These are phyloP conservation scores for Aspergillus fumigatiaffinis DNA, from an alignment of 2,329 filamentous ascomycete genomes.

Conservation along the genomic window DNA sequence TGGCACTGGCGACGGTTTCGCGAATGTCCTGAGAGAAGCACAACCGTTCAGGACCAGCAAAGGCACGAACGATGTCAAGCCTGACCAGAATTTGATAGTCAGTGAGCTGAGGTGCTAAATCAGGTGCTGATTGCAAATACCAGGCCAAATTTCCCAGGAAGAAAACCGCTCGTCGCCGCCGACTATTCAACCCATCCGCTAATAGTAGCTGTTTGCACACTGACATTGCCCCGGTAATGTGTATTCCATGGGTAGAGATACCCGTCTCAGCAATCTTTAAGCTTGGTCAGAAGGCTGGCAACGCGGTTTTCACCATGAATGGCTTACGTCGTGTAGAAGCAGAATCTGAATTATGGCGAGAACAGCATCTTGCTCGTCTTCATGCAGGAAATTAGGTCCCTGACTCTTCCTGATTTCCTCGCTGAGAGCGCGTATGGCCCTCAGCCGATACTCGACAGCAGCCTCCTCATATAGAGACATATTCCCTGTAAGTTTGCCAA, in stretches of 20 bases:
- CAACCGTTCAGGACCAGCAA: conserved; percentile 22
- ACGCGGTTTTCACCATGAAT: not conserved
- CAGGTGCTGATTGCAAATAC: conserved; percentile 8
- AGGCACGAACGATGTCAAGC: conserved; percentile 30
- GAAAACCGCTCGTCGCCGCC: conserved; percentile 25
- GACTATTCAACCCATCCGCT: conserved; percentile 17
- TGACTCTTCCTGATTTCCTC: conserved; percentile 25
- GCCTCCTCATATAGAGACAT: conserved; percentile 19
- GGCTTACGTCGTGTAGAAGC: conserved; percentile 29
- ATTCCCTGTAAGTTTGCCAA: conserved; percentile 20
- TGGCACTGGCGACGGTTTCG: conserved; percentile 20
- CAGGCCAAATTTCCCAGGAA: conserved; percentile 29
- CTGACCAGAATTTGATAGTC: conserved; percentile 7
- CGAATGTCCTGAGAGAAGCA: conserved; percentile 27
- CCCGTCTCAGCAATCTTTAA: conserved; percentile 29
- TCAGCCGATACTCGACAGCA: conserved; percentile 26
- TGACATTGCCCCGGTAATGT: conserved; percentile 31
- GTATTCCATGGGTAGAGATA: conserved; percentile 28
- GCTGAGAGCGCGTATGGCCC: conserved; percentile 25
- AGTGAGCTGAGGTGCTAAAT: not conserved
- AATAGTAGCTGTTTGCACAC: conserved; percentile 27
- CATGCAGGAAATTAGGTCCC: conserved; percentile 13
- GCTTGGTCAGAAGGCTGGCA: not conserved
- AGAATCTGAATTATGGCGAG: conserved; percentile 29
- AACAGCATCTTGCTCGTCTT: conserved; percentile 26